Percentiles rank a stretch among this genome's conserved stretches.
phyloP scores from a whole-genome alignment of 305 asterid species.

The Fraxinus nigra region DNA sequence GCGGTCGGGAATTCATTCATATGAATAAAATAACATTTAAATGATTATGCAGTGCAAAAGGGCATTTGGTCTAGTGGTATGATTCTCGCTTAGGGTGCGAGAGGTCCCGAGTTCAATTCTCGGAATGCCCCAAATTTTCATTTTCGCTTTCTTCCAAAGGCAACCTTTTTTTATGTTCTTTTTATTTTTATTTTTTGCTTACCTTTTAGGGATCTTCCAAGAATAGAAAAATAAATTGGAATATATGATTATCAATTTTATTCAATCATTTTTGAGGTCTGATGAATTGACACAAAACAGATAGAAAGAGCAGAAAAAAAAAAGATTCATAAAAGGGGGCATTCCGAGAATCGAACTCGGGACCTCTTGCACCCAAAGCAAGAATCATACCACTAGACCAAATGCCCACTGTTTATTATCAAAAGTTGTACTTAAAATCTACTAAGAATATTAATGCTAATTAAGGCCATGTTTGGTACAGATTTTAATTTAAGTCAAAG shows the following conservation, averaged over 20 bases:
- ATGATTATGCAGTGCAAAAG: neutral
- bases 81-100: slow-evolving; percentile 99
- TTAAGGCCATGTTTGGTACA: no score
- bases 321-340: slow-evolving; percentile 30
- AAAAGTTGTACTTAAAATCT: no score
- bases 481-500: no score
- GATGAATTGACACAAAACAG: neutral
- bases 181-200: neutral
- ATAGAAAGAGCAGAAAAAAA: no score
- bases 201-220: neutral
- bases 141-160: neutral
- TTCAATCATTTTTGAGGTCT: neutral
- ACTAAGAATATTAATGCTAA: no score
- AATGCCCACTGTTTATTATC: slow-evolving; percentile 29
- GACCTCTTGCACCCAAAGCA: slow-evolving; percentile 69
- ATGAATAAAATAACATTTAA: no score
- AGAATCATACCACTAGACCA: slow-evolving; percentile 74
- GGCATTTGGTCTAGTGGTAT: slow-evolving; percentile 99
- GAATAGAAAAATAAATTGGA: neutral
- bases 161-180: neutral
- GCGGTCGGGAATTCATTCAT: no score
- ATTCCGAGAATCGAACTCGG: slow-evolving; percentile 70
- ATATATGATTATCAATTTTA: neutral
- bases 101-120: slow-evolving; percentile 99
- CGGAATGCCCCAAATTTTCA: slow-evolving; percentile 75